phyloP scores from a whole-genome alignment of 495 filamentous ascomycete genomes.

The Aspergillus cavernicola region DNA sequence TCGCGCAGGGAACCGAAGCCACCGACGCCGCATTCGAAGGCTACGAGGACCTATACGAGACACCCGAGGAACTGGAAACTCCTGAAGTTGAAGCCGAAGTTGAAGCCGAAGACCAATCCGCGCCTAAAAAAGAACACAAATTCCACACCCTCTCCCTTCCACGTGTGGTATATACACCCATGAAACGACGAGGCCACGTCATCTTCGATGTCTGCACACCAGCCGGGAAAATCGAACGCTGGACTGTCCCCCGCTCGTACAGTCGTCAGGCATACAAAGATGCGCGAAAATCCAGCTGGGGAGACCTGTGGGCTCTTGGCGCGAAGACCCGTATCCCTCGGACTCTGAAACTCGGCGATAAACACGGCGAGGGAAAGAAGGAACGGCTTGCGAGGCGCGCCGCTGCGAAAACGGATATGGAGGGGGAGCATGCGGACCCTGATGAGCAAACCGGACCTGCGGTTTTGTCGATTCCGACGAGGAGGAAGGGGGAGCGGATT shows the following conservation, averaged over 20 bases:
- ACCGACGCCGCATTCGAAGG: constrained; percentile 51
- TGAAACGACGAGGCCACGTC: constrained; percentile 86
- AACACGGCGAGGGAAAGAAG: constrained; percentile 54
- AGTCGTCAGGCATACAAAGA: constrained; percentile 80
- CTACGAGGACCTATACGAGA: constrained; percentile 34
- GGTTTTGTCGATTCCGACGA: constrained; percentile 21
- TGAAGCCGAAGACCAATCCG: neutral
- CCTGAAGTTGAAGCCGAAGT: neutral
- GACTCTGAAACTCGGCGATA: constrained; percentile 58
- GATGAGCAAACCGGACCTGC: neutral
- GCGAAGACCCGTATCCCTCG: constrained; percentile 75
- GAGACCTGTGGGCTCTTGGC: constrained; percentile 92
- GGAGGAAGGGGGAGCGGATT: constrained; percentile 40
- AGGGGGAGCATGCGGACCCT: constrained; percentile 20
- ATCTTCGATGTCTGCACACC: constrained; percentile 91
- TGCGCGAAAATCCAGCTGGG: constrained; percentile 86
- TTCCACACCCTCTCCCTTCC: constrained; percentile 69
- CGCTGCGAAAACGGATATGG: constrained; percentile 27
- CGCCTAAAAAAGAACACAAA: constrained; percentile 1
- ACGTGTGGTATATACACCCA: constrained; percentile 68
- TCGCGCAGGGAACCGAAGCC: constrained; percentile 40
- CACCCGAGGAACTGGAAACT: constrained; percentile 2
- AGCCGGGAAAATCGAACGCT: constrained; percentile 80
- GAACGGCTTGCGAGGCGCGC: constrained; percentile 38
- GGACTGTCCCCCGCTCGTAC: constrained; percentile 82